Evolutionary conservation across 345 rosid species (phyloP).

Genomic region (Microcos paniculata): DNA sequence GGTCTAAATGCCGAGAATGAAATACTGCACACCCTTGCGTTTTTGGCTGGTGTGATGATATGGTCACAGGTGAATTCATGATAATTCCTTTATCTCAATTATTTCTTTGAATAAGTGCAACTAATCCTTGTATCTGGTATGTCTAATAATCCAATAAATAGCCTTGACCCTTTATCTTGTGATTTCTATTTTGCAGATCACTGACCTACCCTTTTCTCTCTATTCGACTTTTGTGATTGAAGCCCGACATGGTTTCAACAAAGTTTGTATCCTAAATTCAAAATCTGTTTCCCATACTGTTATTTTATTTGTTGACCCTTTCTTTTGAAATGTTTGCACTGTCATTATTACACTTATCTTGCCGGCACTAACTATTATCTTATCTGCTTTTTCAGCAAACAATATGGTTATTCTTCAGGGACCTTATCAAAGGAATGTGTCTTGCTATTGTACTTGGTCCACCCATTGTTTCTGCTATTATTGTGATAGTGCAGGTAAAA

Average conservation of each 20-base stretch:
- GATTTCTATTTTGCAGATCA: slow-evolving; percentile 59
- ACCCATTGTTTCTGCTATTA: slow-evolving; percentile 83
- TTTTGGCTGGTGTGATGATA: slow-evolving; percentile 85
- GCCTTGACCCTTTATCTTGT: slow-evolving; percentile 16
- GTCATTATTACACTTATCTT: background rate
- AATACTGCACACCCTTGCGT: slow-evolving; percentile 83
- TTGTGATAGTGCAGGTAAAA: slow-evolving; percentile 82
- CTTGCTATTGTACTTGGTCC: slow-evolving; percentile 83
- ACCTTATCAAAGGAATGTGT: slow-evolving; percentile 72
- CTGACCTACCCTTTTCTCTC: slow-evolving; percentile 94
- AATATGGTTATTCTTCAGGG: slow-evolving; percentile 87
- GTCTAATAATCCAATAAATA: background rate
- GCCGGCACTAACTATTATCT: slow-evolving; percentile 12
- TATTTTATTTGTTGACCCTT: slow-evolving; percentile 14
- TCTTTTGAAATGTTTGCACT: slow-evolving; percentile 6
- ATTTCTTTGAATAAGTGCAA: background rate
- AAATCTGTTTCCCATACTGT: slow-evolving; percentile 10
- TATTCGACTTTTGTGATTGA: slow-evolving; percentile 98
- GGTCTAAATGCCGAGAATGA: slow-evolving; percentile 85
- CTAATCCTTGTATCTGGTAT: background rate
- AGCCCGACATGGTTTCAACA: slow-evolving; percentile 95
- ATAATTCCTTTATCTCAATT: slow-evolving; percentile 9
- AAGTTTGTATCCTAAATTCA: slow-evolving; percentile 48
- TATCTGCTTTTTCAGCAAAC: slow-evolving; percentile 79
- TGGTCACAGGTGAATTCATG: slow-evolving; percentile 83